Evolutionary conservation across 306 rosid species (phyloP).

Genomic region (Quercus wislizeni): DNA sequence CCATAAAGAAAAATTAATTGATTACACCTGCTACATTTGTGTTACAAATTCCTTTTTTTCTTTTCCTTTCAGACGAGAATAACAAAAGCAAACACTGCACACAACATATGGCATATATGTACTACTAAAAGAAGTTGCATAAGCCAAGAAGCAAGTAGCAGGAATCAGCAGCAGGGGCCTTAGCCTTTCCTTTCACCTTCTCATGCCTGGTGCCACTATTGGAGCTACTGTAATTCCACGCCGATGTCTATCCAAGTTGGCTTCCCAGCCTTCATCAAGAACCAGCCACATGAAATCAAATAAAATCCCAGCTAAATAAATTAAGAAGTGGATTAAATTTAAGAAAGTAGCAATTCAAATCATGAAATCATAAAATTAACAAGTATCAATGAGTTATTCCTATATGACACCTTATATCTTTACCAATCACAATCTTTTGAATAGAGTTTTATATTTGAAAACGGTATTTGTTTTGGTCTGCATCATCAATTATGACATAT

Average conservation of each 20-base stretch:
- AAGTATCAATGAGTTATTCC: not conserved
- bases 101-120: not conserved
- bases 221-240: conserved; percentile 27
- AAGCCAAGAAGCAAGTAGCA: not conserved
- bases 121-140: not conserved
- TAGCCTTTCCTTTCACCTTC: conserved; percentile 31
- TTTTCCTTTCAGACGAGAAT: not conserved
- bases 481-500: not conserved
- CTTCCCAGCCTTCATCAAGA: conserved; percentile 57
- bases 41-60: too few relatives aligned
- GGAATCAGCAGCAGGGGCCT: conserved; percentile 15
- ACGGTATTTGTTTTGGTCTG: not conserved
- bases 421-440: not conserved
- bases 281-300: not conserved
- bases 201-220: conserved; percentile 32
- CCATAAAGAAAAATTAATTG: too few relatives aligned
- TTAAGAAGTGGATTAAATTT: not conserved
- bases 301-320: not conserved
- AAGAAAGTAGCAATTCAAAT: not conserved
- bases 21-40: too few relatives aligned
- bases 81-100: not conserved
- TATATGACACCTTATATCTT: not conserved
- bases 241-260: conserved; percentile 49
- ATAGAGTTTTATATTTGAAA: not conserved
- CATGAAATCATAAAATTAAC: not conserved